Evolutionary conservation across 768 basidiomycete genomes (phyloP), one percentile per base, ranked within the genome.

Genomic region (Suillus ampliporus): DNA sequence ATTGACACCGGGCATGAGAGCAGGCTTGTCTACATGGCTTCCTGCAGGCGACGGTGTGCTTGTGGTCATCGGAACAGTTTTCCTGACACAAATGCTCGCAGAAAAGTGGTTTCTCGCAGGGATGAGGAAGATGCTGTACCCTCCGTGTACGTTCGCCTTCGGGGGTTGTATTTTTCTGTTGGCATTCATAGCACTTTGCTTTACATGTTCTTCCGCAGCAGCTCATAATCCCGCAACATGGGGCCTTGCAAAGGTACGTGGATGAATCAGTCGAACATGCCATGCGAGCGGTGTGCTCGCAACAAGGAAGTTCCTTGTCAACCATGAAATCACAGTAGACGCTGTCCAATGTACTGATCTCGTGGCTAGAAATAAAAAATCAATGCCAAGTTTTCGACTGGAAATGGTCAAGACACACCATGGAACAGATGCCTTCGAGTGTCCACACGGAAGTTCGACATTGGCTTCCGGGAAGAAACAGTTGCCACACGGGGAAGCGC

Each of bases 371-470:
- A 48, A 2, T 8, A 47, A 43, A n/a, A 64, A 8, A 38, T 54
- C 5, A 0, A 38, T 23, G 9, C 35, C 37, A 17, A 17, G 15
- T 38, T 26, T 26, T 54, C 53, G 23, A 58, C 1, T 21, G 14
- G 17, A 50, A 31, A 5, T 14, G 1, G 11, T 23, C 1, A 15
- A 2, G 15, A 66, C 81, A 54, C 67, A 88, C 88, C 89, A 90
- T 28, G 78, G 74, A 47, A 87, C 78, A 0, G 75, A 73, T 14
- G 65, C 13, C 19, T 72, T 76, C 31, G 68, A 58, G 70, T 90
- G 89, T 2, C 86, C 86, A 64, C 89, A 91, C 0, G 88, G 85
- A 19, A 91, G 77, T 35, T 60, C 28, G 14, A 90, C 80, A 2
- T 81, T 69, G 4, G 72, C 68, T 17, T 86, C 68, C 3, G 78